These are phyloP conservation scores for Ascochyta viciae-villosae DNA, from an alignment of 2,329 filamentous ascomycete species.

Conservation along the genomic window DNA sequence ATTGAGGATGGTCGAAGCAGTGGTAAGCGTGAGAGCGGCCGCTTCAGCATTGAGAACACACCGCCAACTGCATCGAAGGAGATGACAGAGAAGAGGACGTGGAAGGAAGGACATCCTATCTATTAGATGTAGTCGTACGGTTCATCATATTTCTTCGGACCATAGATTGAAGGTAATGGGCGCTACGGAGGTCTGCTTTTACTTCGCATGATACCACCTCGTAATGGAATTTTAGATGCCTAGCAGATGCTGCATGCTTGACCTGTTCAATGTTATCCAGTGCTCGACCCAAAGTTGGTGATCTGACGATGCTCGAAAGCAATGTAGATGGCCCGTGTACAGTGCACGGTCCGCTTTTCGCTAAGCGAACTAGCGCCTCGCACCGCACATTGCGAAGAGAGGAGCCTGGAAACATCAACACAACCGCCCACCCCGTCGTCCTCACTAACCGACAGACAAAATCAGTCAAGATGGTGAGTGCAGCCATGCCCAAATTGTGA, in stretches of 20 bases:
- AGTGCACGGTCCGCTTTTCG: background rate
- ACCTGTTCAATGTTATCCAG: background rate
- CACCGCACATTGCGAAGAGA: background rate
- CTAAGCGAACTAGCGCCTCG: conserved; percentile 14
- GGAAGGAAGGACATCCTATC: conserved; percentile 57
- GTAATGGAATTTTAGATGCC: conserved; percentile 10
- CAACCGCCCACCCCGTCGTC: conserved; percentile 45
- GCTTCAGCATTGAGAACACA: conserved; percentile 45
- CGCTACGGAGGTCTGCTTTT: conserved; percentile 13
- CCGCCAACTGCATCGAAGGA: conserved; percentile 39
- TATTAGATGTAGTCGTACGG: conserved; percentile 45
- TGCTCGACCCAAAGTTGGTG: background rate
- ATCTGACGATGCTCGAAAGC: background rate
- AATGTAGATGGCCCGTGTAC: background rate
- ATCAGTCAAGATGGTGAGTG: conserved; percentile 53
- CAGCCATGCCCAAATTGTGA: conserved; percentile 6
- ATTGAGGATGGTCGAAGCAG: conserved; percentile 49
- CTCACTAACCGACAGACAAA: conserved; percentile 46
- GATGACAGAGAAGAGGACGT: conserved; percentile 46
- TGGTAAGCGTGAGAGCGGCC: conserved; percentile 41
- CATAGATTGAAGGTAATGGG: conserved; percentile 5
- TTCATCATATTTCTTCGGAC: conserved; percentile 13
- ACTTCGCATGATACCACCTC: conserved; percentile 40
- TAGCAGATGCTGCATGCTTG: background rate
- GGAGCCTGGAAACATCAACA: conserved; percentile 29